Percentiles rank a stretch among this genome's conserved stretches.
Evolutionary conservation across 768 basidiomycete species (phyloP).

Genomic region (Coprinopsis cinerea): DNA sequence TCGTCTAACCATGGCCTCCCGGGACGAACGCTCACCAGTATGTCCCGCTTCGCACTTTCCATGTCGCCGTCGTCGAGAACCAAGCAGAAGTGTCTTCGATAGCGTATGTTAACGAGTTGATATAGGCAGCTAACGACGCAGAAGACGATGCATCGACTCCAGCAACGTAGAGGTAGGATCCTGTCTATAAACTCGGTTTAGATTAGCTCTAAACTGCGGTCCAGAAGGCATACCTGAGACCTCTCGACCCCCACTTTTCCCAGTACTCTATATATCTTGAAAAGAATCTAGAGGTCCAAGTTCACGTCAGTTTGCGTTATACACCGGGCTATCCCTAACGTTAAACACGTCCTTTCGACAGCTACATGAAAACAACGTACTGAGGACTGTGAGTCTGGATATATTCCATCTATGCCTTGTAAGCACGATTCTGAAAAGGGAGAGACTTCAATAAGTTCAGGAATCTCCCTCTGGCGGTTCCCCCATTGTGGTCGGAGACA

Average conservation of each 20-base stretch:
- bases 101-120: constrained; percentile 95
- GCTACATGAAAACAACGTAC: constrained; percentile 45
- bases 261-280: constrained; percentile 90
- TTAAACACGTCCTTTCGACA: no score
- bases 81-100: constrained; percentile 89
- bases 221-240: constrained; percentile 56
- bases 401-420: constrained; percentile 69
- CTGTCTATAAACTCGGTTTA: constrained; percentile 48
- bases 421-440: no score
- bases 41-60: constrained; percentile 91
- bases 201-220: not conserved
- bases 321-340: no score
- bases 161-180: constrained; percentile 96
- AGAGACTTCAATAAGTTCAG: constrained; percentile 92
- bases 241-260: constrained; percentile 78
- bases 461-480: constrained; percentile 65
- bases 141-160: constrained; percentile 99
- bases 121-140: constrained; percentile 94
- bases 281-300: constrained; percentile 96
- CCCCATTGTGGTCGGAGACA: no score
- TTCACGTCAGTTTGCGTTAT: constrained; percentile 48
- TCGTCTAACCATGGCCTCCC: no score
- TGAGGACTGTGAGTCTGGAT: constrained; percentile 85
- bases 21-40: constrained; percentile 64
- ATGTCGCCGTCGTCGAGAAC: constrained; percentile 80